Conservation (phyloP, 2,329 filamentous ascomycete species). For the Zasmidium angulare region DNA sequence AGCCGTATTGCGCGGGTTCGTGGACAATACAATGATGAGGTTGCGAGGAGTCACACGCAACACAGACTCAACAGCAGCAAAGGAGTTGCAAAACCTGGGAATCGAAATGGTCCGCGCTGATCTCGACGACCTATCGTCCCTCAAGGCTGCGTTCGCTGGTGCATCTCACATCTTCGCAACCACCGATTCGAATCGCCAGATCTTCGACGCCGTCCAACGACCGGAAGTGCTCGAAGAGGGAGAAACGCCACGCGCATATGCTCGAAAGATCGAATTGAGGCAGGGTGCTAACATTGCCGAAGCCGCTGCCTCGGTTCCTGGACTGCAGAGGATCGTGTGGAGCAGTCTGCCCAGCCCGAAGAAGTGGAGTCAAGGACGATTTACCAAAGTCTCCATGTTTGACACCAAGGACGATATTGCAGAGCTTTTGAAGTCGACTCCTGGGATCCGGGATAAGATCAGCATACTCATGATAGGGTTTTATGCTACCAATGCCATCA, state of each 20-base stretch:
- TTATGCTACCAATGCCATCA: background rate
- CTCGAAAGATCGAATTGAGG: constrained; percentile 46
- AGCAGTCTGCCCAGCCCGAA: constrained; percentile 37
- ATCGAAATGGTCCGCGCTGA: constrained; percentile 42
- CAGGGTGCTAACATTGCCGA: constrained; percentile 59
- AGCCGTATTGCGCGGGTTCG: no score
- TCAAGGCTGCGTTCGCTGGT: constrained; percentile 38
- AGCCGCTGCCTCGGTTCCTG: constrained; percentile 42
- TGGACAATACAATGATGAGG: no score
- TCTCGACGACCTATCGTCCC: constrained; percentile 33
- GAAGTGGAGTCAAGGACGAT: constrained; percentile 41
- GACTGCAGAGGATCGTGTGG: constrained; percentile 41
- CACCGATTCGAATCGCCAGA: constrained; percentile 20
- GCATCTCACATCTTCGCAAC: constrained; percentile 40
- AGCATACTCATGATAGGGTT: background rate
- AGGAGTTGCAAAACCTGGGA: constrained; percentile 33
- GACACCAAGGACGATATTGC: constrained; percentile 40
- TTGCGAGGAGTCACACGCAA: constrained; percentile 46
- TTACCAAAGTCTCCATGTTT: constrained; percentile 40
- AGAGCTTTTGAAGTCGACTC: background rate
- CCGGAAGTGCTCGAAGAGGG: background rate
- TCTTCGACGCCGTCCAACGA: constrained; percentile 6
- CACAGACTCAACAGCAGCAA: constrained; percentile 37
- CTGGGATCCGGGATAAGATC: background rate
- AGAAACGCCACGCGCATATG: constrained; percentile 43